These are phyloP conservation scores for Helianthus annuus DNA, from an alignment of 129 eudicot genomes.

Conservation along the genomic window DNA sequence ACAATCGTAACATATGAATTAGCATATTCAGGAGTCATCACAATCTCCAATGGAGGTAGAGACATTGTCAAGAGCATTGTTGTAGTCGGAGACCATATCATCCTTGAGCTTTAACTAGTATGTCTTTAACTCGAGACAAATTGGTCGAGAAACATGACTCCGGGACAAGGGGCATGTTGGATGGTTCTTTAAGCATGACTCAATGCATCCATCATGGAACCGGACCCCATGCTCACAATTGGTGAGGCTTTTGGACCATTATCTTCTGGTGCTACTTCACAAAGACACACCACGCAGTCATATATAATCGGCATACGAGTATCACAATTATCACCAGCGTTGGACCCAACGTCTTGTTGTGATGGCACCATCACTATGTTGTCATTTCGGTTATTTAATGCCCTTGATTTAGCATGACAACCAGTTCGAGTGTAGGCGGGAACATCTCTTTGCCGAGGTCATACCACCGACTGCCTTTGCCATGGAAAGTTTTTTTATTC, in stretches of 20 bases:
- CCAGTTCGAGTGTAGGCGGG: no score
- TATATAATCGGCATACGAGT: background rate
- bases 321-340: background rate
- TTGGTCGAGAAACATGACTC: slow-evolving; percentile 1
- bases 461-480: no score
- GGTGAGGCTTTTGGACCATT: background rate
- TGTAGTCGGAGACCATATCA: background rate
- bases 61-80: slow-evolving; percentile 7
- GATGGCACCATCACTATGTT: no score
- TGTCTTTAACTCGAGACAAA: background rate
- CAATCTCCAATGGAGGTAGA: background rate
- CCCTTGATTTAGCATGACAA: no score
- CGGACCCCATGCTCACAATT: slow-evolving; percentile 15
- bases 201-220: slow-evolving; percentile 18
- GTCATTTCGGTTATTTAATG: no score
- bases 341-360: no score
- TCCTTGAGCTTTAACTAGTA: background rate
- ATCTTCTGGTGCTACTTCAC: slow-evolving; percentile 16
- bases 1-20: no score
- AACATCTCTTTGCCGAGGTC: no score
- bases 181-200: slow-evolving; percentile 6
- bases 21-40: no score
- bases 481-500: no score
- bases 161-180: slow-evolving; percentile 24
- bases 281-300: slow-evolving; percentile 13